Percentiles rank a stretch among this genome's conserved stretches.
These are phyloP conservation scores for Gleditsia sinensis DNA, from an alignment of 306 rosid genomes.

Conservation along the genomic window DNA sequence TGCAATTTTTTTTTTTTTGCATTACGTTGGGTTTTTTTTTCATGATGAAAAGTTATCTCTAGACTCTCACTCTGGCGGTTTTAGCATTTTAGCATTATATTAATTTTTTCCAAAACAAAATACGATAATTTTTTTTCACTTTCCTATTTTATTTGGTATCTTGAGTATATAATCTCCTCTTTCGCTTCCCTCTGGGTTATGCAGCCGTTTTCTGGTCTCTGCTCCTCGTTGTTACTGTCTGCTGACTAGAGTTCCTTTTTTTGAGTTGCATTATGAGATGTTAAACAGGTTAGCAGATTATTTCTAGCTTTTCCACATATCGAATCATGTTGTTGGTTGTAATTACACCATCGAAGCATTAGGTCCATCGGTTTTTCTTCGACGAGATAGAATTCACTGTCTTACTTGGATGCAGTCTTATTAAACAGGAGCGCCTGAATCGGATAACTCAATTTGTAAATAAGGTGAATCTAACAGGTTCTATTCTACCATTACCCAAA, in stretches of 20 bases:
- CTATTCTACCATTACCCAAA: conserved; percentile 49
- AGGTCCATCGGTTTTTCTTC: background rate
- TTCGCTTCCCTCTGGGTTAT: conserved; percentile 54
- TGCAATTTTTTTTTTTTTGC: too few relatives aligned
- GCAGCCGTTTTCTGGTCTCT: conserved; percentile 90
- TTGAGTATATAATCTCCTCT: conserved; percentile 61
- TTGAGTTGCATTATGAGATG: conserved; percentile 91
- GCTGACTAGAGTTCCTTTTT: conserved; percentile 83
- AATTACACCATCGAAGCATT: background rate
- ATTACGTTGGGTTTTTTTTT: too few relatives aligned
- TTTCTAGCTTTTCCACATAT: conserved; percentile 14
- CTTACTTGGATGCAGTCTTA: conserved; percentile 78
- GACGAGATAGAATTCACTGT: conserved; percentile 35
- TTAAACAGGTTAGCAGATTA: conserved; percentile 69
- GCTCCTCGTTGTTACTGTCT: conserved; percentile 97
- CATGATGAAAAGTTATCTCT: too few relatives aligned
- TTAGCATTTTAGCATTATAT: too few relatives aligned
- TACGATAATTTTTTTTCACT: too few relatives aligned
- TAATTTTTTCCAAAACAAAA: too few relatives aligned
- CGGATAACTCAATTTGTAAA: conserved; percentile 76
- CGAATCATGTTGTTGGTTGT: background rate
- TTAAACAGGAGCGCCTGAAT: conserved; percentile 92
- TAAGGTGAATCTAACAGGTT: conserved; percentile 55
- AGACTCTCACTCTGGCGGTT: too few relatives aligned
- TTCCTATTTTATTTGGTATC: too few relatives aligned